Base-by-base conservation (phyloP, 345 rosid species). In the Eucalyptus albens region DNA sequence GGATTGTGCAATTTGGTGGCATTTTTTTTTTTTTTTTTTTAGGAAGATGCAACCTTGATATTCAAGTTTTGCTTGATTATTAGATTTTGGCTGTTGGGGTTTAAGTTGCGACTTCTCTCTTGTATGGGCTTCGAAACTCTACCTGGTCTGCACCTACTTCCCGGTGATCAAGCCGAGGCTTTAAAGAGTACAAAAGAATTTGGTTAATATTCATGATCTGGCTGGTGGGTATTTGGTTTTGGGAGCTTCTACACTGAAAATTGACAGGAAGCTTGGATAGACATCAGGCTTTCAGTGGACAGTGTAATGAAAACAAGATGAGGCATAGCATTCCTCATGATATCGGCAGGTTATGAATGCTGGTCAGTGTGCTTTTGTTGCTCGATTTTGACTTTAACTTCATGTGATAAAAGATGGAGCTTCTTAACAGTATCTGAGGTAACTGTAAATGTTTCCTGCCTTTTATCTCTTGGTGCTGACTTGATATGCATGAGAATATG, bases 321-420 rank as follows among this genome's bases (percentile, higher is more conserved):
- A 88, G 94, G 91, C 92, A 87, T 87, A 87, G 91, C 88, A 81
- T 92, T 92, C 87, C 50, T 53, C 90, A 80, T 91, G 89, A 92
- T 90, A 88, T 92, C 94, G 94, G 95, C 99, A 93, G 98, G 94
- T 95, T 95, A 93, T 95, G 94, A 92, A 92, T 95, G 95, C 93
- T 88, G 92, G 93, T 94, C 92, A 94, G 93, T 97, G 91, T 95
- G 93, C 95, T 94, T 95, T 95, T 91, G 92, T 96, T 96, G 96
- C 94, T 95, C 96, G 93, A 91, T 96, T 94, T 90, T 95, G 95
- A 94, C 95, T 88, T 95, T 96, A 93, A 93, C 98, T 96, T 96
- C 99, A 49, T 98, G 92, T 96, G 97, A 93, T 95, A 94, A 96
- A 95, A 92, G 98, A 92, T 95, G 99, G 99, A 94, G 99, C 96